Evolutionary conservation across 345 rosid species (phyloP), one percentile per base, ranked within the genome.

Genomic region (Citrus australasica): DNA sequence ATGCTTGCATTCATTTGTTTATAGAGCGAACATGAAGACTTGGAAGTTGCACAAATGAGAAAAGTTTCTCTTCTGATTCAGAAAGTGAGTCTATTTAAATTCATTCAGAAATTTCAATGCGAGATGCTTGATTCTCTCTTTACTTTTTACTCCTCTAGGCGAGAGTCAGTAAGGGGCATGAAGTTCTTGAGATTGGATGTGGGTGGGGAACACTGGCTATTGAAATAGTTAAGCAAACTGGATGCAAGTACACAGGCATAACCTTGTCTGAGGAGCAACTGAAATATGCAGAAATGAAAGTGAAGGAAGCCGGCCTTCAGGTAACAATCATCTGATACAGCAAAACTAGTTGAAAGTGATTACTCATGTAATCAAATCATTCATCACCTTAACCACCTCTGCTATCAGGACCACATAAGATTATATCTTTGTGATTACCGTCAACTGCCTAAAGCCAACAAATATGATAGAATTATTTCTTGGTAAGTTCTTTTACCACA

Each of bases 171-270:
- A 88, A 86, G 76, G 62, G 84, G 6, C 94, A 95, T 72, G 91
- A 91, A 81, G 84, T 95, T 79, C 92, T 95, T 5, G 99, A 95
- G 79, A 91, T 95, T 62, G 99, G 99, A 37, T 90, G 89, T 30
- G 99, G 99, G 28, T 95, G 99, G 99, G 99, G 99, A 79, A 83
- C 92, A 51, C 86, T 93, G n/a, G 99, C 97, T 48, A 87, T 95
- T 46, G 97, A 95, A 85, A 89, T 91, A 66, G 99, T 95, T 65
- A 88, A 81, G 86, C 86, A 83, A 87, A 95, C 97, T 22, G 95
- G 97, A 76, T 95, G 99, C 86, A 89, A 76, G 82, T 93, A 95
- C 80, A 93, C 98, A 0, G 98, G 98, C 71, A 90, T 95, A 71
- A 92, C 98, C 10, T 77, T 95, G 9, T 95, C 98, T 5, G 82